phyloP scores from a whole-genome alignment of 345 rosid genomes.

The Fremontodendron californicum region DNA sequence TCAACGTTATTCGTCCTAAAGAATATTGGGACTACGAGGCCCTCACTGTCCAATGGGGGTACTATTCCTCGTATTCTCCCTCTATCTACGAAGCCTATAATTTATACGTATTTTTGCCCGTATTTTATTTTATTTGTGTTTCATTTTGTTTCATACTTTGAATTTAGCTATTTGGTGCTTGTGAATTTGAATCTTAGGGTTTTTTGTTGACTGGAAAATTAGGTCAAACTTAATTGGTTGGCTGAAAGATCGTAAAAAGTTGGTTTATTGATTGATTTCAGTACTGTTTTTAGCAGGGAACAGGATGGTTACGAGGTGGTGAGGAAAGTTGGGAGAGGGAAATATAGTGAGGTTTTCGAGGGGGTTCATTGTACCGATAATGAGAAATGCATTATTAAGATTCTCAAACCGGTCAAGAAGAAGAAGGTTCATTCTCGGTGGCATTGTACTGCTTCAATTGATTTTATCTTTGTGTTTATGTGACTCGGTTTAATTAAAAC shows the following conservation, averaged over 20 bases:
- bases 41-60: constrained; percentile 93
- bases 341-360: constrained; percentile 95
- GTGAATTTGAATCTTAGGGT: constrained; percentile 7
- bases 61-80: neutral
- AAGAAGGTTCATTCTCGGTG: constrained; percentile 61
- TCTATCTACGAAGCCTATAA: neutral
- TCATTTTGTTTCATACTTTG: neutral
- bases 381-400: constrained; percentile 90
- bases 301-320: constrained; percentile 96
- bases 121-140: neutral
- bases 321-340: constrained; percentile 94
- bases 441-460: neutral
- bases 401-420: constrained; percentile 98
- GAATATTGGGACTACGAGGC: constrained; percentile 76
- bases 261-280: neutral
- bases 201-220: neutral
- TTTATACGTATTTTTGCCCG: neutral
- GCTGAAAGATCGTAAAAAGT: neutral
- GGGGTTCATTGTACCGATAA: constrained; percentile 77
- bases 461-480: neutral
- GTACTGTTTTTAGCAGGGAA: constrained; percentile 42
- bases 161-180: constrained; percentile 1
- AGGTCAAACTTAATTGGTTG: neutral
- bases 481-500: neutral
- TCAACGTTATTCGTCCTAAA: constrained; percentile 82